These are phyloP conservation scores for Annulohypoxylon moriforme DNA, from an alignment of 495 filamentous ascomycete species.

Conservation along the genomic window DNA sequence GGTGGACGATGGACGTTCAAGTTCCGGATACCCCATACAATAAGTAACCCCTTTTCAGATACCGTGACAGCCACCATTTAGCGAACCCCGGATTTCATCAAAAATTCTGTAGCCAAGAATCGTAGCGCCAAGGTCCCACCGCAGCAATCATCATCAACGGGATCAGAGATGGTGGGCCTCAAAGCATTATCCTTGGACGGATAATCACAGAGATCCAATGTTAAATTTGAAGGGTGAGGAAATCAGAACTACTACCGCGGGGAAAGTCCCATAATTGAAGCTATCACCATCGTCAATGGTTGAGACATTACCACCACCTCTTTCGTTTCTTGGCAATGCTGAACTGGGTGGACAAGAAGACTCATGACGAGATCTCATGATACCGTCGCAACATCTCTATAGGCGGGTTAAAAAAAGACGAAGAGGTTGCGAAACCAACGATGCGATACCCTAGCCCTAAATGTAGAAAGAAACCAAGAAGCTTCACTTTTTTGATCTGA, in stretches of 20 bases:
- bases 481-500: slow-evolving; percentile 5
- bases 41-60: slow-evolving; percentile 16
- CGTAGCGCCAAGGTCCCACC: slow-evolving; percentile 41
- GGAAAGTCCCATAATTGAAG: slow-evolving; percentile 18
- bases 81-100: slow-evolving; percentile 46
- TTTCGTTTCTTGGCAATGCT: slow-evolving; percentile 30
- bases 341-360: slow-evolving; percentile 17
- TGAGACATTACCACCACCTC: slow-evolving; percentile 22
- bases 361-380: slow-evolving; percentile 38
- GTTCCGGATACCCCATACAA: slow-evolving; percentile 37
- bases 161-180: slow-evolving; percentile 38
- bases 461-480: slow-evolving; percentile 18
- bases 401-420: slow-evolving; percentile 29
- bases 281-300: slow-evolving; percentile 27
- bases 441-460: slow-evolving; percentile 13
- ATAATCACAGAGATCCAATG: slow-evolving; percentile 35
- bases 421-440: slow-evolving; percentile 13
- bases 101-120: slow-evolving; percentile 36
- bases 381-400: slow-evolving; percentile 22
- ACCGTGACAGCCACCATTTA: slow-evolving; percentile 38
- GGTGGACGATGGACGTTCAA: slow-evolving; percentile 16
- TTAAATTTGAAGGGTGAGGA: slow-evolving; percentile 9
- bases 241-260: slow-evolving; percentile 10
- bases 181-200: slow-evolving; percentile 41
- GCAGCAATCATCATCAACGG: slow-evolving; percentile 36